Conservation (phyloP, 371 early-diverging fungal species). For the Rhizopus sp. region DNA sequence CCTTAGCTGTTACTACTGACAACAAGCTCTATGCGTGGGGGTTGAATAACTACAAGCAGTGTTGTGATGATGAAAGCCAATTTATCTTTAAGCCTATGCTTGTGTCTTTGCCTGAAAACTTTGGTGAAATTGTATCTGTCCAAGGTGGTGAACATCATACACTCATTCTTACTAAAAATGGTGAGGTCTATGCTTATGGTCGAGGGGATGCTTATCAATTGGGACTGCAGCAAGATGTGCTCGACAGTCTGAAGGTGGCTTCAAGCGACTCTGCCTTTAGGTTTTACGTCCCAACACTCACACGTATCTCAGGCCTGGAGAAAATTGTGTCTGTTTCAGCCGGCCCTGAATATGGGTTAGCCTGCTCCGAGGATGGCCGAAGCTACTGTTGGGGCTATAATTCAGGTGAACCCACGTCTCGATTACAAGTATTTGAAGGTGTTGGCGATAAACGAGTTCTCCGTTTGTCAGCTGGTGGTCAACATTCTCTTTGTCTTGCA, state of each 20-base stretch:
- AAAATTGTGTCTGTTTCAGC: slow-evolving; percentile 66
- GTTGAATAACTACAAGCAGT: slow-evolving; percentile 95
- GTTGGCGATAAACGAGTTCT: slow-evolving; percentile 57
- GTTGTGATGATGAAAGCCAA: slow-evolving; percentile 61
- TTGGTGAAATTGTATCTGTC: slow-evolving; percentile 50
- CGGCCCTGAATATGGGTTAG: slow-evolving; percentile 90
- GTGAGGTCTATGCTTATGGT: slow-evolving; percentile 84
- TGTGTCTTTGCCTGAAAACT: slow-evolving; percentile 51
- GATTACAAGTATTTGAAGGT: slow-evolving; percentile 16
- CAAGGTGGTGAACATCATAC: slow-evolving; percentile 92
- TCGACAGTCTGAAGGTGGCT: slow-evolving; percentile 20
- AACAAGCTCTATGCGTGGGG: slow-evolving; percentile 88
- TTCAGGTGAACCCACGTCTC: slow-evolving; percentile 57
- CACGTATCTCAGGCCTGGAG: slow-evolving; percentile 45
- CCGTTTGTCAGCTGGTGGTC: slow-evolving; percentile 73
- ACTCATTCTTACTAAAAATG: slow-evolving; percentile 72
- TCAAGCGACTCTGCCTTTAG: slow-evolving; percentile 46
- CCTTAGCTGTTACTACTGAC: slow-evolving; percentile 73
- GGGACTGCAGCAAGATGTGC: slow-evolving; percentile 63
- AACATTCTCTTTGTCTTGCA: slow-evolving; percentile 70
- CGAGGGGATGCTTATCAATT: slow-evolving; percentile 93
- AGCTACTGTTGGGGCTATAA: slow-evolving; percentile 95
- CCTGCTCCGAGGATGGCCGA: slow-evolving; percentile 65
- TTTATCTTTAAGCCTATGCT: slow-evolving; percentile 49
- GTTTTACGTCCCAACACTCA: slow-evolving; percentile 62